phyloP scores from a whole-genome alignment of 2,329 filamentous ascomycete genomes.

The Fusarium falciforme region DNA sequence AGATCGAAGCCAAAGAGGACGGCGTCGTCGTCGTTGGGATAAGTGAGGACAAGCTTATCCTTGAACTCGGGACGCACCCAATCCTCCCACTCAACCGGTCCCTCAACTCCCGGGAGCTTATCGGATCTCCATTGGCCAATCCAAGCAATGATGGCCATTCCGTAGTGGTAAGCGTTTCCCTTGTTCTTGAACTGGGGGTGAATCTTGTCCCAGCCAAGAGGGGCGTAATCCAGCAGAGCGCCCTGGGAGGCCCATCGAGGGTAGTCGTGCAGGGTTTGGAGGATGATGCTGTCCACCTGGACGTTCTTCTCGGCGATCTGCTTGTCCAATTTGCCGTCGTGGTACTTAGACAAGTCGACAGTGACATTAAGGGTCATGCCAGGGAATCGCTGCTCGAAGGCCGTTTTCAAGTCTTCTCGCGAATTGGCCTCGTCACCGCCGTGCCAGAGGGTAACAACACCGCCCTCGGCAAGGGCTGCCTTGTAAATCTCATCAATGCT shows the following conservation, averaged over 20 bases:
- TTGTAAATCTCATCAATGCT: constrained; percentile 62
- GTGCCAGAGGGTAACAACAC: constrained; percentile 58
- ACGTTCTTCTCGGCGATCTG: constrained; percentile 53
- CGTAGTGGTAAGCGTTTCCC: constrained; percentile 52
- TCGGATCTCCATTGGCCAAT: constrained; percentile 45
- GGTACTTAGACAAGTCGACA: constrained; percentile 67
- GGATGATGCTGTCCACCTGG: constrained; percentile 53
- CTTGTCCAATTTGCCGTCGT: constrained; percentile 59
- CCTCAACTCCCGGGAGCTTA: constrained; percentile 45
- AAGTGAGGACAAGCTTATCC: constrained; percentile 64
- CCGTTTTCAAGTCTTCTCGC: constrained; percentile 52
- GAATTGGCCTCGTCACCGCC: constrained; percentile 59
- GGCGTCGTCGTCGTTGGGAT: constrained; percentile 69
- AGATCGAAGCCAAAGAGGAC: constrained; percentile 63
- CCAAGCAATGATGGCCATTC: constrained; percentile 54
- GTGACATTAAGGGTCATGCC: constrained; percentile 64
- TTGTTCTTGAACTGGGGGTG: constrained; percentile 51
- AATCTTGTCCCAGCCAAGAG: constrained; percentile 57
- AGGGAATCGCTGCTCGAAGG: constrained; percentile 61
- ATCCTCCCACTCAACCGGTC: constrained; percentile 53
- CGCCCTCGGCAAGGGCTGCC: constrained; percentile 61
- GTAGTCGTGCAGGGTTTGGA: constrained; percentile 65
- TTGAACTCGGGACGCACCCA: constrained; percentile 62
- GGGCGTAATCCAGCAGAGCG: constrained; percentile 61
- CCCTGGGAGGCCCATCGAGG: constrained; percentile 62